These are phyloP conservation scores for Phytophthora pistaciae DNA, from an alignment of 352 stramenopile species.

Conservation along the genomic window DNA sequence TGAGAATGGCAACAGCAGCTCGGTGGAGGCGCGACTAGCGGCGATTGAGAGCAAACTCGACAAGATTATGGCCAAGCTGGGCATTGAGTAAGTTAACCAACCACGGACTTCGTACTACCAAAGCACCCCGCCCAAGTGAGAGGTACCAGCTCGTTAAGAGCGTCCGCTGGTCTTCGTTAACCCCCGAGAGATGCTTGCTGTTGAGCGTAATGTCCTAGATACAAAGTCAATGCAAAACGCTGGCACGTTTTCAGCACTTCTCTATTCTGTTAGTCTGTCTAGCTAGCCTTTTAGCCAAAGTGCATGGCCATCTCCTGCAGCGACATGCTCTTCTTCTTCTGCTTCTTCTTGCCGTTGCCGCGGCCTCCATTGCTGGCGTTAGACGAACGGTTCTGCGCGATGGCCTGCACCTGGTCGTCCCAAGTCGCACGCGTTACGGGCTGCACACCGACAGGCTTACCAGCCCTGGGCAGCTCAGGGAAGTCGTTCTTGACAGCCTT, in stretches of 20 bases:
- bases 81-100: constrained; percentile 53
- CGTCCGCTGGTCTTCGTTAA: not conserved
- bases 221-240: not conserved
- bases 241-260: not conserved
- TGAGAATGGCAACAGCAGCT: constrained; percentile 30
- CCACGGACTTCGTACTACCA: not conserved
- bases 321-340: constrained; percentile 89
- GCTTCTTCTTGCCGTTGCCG: constrained; percentile 67
- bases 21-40: constrained; percentile 69
- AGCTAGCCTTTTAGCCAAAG: constrained; percentile 55
- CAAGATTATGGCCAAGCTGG: constrained; percentile 90
- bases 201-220: not conserved
- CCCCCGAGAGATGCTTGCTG: not conserved
- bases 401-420: constrained; percentile 80
- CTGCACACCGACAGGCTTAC: constrained; percentile 69
- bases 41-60: constrained; percentile 90
- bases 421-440: constrained; percentile 83
- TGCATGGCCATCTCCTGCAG: constrained; percentile 85
- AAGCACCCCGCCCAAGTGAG: too few relatives aligned
- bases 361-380: constrained; percentile 28
- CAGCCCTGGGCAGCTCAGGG: constrained; percentile 70
- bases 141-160: not conserved
- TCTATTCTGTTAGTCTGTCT: not conserved
- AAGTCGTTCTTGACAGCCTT: constrained; percentile 80
- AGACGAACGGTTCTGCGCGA: constrained; percentile 67